Evolutionary conservation across 2,329 filamentous ascomycete genomes (phyloP), one percentile per base, ranked within the genome.

Genomic region (Trematosphaeria pertusa): DNA sequence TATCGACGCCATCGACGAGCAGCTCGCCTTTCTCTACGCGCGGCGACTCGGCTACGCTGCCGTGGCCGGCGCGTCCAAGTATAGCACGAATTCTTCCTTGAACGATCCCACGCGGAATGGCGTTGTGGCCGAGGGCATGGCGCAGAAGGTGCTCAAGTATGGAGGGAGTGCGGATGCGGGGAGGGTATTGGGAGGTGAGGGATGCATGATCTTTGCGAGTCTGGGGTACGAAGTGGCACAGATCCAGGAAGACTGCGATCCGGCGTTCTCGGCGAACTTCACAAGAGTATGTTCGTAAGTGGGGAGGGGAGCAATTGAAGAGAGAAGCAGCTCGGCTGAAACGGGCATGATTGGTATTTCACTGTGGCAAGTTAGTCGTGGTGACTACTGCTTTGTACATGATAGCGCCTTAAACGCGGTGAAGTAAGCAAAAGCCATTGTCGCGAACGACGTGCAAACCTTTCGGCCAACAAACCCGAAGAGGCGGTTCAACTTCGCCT

Each of bases 1-100:
- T 31, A 49, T 49, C 31, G 46, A 44, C 26, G 46, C 46, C 21
- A 49, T 49, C 24, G 46, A 49, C 36, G 46, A 49, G 35, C 46
- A 49, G 17, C 46, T 49, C 11, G 40, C 46, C 5, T 44, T 40
- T 14, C 37, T 49, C 2, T 49, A 44, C 14, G 46, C 46, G 10
- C 35, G 46, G 11, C 20, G 46, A 26, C 30, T 49, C 7, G 46
- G 40, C 5, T 49, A 44, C 32, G 46, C 46, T 19, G 46, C 46
- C 11, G 46, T 49, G 9, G 46, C 46, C 11, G 46, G 46, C 2
- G 37, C 19, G 2, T 34, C 35, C 15, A 49, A 49, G 28, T 48
- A 32, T n/a, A 32, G 32, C 3, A 36, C 28, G 8, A 37, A 37
- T 9, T 44, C 40, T 15, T 28, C 21, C 15, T 32, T 49, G 35